Evolutionary conservation across 2,329 filamentous ascomycete genomes (phyloP).

Genomic region (Macroventuria anomochaeta): DNA sequence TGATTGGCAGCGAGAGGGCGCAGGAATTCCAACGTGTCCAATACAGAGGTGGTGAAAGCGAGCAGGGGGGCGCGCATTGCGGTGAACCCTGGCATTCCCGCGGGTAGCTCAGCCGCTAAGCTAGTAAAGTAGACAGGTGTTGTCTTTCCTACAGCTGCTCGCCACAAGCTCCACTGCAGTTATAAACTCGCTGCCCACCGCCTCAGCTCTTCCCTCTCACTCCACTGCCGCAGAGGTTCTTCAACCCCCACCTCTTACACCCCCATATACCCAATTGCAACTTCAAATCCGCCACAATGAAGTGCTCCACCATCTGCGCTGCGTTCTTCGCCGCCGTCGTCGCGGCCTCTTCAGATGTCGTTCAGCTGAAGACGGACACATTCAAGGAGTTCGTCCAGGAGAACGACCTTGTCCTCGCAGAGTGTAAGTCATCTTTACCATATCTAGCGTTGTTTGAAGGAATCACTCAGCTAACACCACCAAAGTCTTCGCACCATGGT

Average conservation of each 20-base stretch:
- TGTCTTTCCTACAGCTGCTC: slow-evolving; percentile 24
- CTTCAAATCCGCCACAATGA: slow-evolving; percentile 36
- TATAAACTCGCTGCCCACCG: slow-evolving; percentile 30
- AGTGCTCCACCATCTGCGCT: slow-evolving; percentile 48
- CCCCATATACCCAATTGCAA: slow-evolving; percentile 17
- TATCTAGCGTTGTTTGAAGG: not conserved
- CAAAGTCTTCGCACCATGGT: slow-evolving; percentile 92
- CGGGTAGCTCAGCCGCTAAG: slow-evolving; percentile 17
- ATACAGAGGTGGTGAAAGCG: slow-evolving; percentile 18
- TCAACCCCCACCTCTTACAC: slow-evolving; percentile 16
- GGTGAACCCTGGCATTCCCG: slow-evolving; percentile 21
- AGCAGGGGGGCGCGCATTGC: slow-evolving; percentile 11
- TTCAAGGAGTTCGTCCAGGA: slow-evolving; percentile 86
- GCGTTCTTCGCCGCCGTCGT: slow-evolving; percentile 63
- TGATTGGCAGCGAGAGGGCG: slow-evolving; percentile 12
- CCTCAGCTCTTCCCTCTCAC: slow-evolving; percentile 20
- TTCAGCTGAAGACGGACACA: slow-evolving; percentile 81
- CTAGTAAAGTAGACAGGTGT: slow-evolving; percentile 27
- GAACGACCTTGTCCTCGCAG: slow-evolving; percentile 88
- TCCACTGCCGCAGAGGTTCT: slow-evolving; percentile 31
- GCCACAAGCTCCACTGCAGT: slow-evolving; percentile 31
- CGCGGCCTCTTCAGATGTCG: slow-evolving; percentile 74
- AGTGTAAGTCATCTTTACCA: slow-evolving; percentile 70
- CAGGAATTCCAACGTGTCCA: slow-evolving; percentile 34
- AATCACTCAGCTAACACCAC: slow-evolving; percentile 46